A percentile compares a stretch with the other conserved stretches of the same genome.
These are phyloP conservation scores for Sporothrix protearum DNA, from an alignment of 2,329 filamentous ascomycete species.

Conservation along the genomic window DNA sequence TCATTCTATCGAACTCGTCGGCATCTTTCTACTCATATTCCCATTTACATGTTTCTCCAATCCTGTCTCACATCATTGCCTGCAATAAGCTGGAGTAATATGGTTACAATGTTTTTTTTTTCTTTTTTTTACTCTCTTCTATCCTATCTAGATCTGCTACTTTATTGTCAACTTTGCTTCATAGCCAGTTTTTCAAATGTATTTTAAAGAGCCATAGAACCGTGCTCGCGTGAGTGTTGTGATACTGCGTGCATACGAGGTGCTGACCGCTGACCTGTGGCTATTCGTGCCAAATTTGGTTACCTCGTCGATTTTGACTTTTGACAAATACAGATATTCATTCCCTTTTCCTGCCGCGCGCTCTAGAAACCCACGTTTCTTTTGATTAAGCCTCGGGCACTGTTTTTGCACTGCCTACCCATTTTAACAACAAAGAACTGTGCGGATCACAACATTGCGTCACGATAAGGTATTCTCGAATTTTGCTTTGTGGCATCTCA, in stretches of 20 bases:
- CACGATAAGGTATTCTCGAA: not conserved
- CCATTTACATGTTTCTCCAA: not conserved
- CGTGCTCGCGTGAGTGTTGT: not conserved
- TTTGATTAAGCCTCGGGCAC: not conserved
- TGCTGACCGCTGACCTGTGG: not conserved
- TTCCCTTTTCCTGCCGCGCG: not conserved
- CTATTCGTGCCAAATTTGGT: not conserved
- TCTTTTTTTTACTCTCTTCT: not conserved
- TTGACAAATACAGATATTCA: not conserved
- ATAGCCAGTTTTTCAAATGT: not conserved
- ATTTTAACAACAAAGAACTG: not conserved
- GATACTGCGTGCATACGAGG: not conserved
- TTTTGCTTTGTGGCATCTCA: not conserved
- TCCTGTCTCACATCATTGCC: not conserved
- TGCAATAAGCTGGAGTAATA: slow-evolving; percentile 4
- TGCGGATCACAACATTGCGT: not conserved
- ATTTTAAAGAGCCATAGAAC: not conserved
- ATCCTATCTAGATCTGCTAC: not conserved
- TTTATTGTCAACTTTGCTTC: not conserved
- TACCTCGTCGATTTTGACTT: not conserved
- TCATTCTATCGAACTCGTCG: not conserved
- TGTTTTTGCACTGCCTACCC: not conserved
- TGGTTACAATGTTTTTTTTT: not conserved
- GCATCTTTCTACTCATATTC: not conserved
- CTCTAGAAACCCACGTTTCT: not conserved